A percentile compares a stretch with the other conserved stretches of the same genome.
Evolutionary conservation across 169 alveolate genomes (phyloP).

Genomic region (Cryptosporidium andersoni): DNA sequence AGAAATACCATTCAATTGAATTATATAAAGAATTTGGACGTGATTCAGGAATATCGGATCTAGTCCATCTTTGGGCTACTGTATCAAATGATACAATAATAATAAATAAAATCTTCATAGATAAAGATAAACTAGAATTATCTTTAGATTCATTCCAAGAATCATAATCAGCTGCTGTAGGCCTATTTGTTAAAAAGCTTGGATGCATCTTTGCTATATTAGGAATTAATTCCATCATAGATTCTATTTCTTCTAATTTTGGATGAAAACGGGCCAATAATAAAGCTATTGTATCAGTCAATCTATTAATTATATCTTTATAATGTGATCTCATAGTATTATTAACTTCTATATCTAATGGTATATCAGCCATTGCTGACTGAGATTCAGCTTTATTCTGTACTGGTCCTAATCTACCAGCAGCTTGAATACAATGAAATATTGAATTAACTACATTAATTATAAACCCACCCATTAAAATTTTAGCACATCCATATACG

Average conservation of each 20-base stretch:
- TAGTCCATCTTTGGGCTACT: constrained; percentile 49
- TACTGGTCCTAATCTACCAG: constrained; percentile 44
- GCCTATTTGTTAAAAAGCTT: constrained; percentile 49
- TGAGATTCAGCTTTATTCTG: constrained; percentile 56
- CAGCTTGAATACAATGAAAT: constrained; percentile 55
- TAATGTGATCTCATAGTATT: constrained; percentile 43
- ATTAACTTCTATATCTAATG: constrained; percentile 23
- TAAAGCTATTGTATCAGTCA: constrained; percentile 41
- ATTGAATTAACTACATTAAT: constrained; percentile 49
- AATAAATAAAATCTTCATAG: constrained; percentile 37
- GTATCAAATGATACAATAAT: constrained; percentile 41
- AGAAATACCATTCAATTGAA: constrained; percentile 35
- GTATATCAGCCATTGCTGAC: constrained; percentile 37
- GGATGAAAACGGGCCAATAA: constrained; percentile 46
- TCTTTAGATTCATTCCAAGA: constrained; percentile 45
- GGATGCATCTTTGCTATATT: constrained; percentile 67
- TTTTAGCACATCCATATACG: constrained; percentile 52
- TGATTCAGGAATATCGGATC: constrained; percentile 4
- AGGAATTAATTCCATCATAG: constrained; percentile 64
- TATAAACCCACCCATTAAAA: constrained; percentile 27
- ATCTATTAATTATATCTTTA: constrained; percentile 29
- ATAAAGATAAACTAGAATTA: constrained; percentile 20
- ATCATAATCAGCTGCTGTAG: constrained; percentile 69
- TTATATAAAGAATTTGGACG: constrained; percentile 49
- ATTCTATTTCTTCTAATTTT: constrained; percentile 44